Evolutionary conservation across 352 stramenopile species (phyloP), one percentile per base, ranked within the genome.

Genomic region (Phytopythium chamaehyphon): DNA sequence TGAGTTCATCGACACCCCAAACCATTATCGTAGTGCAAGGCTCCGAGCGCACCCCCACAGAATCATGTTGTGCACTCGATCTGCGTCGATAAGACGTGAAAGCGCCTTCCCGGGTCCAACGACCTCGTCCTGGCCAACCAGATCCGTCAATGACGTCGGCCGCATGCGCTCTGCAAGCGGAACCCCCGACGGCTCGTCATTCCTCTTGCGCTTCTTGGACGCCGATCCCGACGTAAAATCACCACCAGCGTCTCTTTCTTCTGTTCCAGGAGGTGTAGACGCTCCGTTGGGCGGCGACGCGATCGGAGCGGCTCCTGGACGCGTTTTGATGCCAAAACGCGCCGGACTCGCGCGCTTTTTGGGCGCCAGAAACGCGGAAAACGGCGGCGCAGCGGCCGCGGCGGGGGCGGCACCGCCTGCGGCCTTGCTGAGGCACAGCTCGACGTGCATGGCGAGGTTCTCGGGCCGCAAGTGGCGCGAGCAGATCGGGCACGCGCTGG

Each of bases 1-100:
- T 9, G 3, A 43, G 19, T 9, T 6, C 37, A 46, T 12, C 21
- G 6, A 28, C 40, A 22, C 3, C 36, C 5, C 5, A 6, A 21
- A 4, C 15, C 8, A 15, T 31, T 8, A 8, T 19, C 23, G 3
- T 2, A 50, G 12, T n/a, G n/a, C 18, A 31, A n/a, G 5, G 2
- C 21, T 11, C 19, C 15, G 42, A 11, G 38, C 49, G 14, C 69
- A 90, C 78, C 83, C 80, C 83, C 83, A 93, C 0, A 93, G 58
- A 59, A 93, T 91, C 80, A 93, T 93, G 54, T 87, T 92, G 6
- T 81, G 83, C 51, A 91, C 74, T 57, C 71, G 73, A 51, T 90
- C 73, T 10, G 69, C 69, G 21, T 88, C 58, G 31, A 90, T 86
- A 16, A 93, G 57, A 33, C 70, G 69, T 16, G 68, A 52, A 3